Base-by-base conservation (phyloP, 78 protist species). In the Chrysochromulina parva region DNA sequence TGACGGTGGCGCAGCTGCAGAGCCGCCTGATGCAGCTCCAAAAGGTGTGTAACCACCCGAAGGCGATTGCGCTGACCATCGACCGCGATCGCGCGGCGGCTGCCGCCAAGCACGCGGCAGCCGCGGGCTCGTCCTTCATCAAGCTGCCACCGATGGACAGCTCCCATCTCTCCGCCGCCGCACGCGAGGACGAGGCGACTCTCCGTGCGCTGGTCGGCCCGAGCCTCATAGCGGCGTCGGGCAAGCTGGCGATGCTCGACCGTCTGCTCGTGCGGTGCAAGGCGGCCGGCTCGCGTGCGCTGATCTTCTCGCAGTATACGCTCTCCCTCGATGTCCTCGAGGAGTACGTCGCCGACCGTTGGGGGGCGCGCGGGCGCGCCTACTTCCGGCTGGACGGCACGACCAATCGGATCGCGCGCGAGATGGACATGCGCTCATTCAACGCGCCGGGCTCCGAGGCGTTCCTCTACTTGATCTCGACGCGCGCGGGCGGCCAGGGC, bases 291-390 rank as follows among this genome's bases (percentile, higher is more conserved):
- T 98, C 97, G 81, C 96, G 94, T 10, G 98, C 97, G 1, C 93
- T 98, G 38, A 90, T 98, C 60, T 98, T 98, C 92, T 97, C 98
- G 24, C 99, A 98, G 71, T 95, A 98, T 50, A 69, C 90, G 17
- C 65, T 26, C 9, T 1, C 52, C 20, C 54, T 94, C 78, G 69
- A 91, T 55, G 20, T 94, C 28, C 67, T 94, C 24, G 94, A 91
- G 81, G 94, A 94, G 26, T 94, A 88, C 88, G 60, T 47, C 59
- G 3, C 2, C 26, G 1, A 14, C 38, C 5, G 66, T n/a, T 20
- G 20, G 47, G 66, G 53, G 82, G 60, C 6, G 20, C 60, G 6
- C 13, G 60, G 60, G 20, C 20, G 20, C 20, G 78, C 50, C 13
- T 94, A 85, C 73, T 38, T 73, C 22, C 93, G 95, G 26, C 89